Evolutionary conservation across 352 stramenopile species (phyloP).

Genomic region (Stramenopiles sp.): DNA sequence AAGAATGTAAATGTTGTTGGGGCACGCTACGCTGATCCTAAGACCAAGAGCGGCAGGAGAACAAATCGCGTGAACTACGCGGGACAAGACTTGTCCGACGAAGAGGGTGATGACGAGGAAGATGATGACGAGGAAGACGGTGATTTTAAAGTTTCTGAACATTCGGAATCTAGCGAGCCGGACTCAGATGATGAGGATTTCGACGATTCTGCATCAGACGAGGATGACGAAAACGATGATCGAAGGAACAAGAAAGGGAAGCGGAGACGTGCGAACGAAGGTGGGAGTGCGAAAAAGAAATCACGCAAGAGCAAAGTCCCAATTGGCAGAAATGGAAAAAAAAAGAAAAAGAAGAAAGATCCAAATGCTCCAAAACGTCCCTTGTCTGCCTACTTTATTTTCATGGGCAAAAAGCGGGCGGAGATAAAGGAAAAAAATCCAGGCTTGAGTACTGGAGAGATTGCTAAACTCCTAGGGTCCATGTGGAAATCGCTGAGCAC

Average conservation of each 20-base stretch:
- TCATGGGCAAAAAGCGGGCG: slow-evolving; percentile 32
- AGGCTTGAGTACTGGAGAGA: slow-evolving; percentile 75
- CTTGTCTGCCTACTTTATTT: slow-evolving; percentile 81
- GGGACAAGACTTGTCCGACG: slow-evolving; percentile 35
- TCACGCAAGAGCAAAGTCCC: background rate
- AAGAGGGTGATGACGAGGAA: slow-evolving; percentile 48
- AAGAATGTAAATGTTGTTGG: slow-evolving; percentile 56
- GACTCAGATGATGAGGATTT: slow-evolving; percentile 48
- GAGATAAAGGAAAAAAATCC: slow-evolving; percentile 58
- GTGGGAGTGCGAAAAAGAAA: background rate
- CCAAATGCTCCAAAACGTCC: slow-evolving; percentile 75
- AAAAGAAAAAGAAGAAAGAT: slow-evolving; percentile 71
- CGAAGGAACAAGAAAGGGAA: slow-evolving; percentile 41
- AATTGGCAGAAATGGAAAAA: slow-evolving; percentile 18
- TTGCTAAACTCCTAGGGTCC: slow-evolving; percentile 50
- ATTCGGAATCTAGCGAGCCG: background rate
- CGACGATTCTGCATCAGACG: slow-evolving; percentile 33
- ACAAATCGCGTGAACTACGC: slow-evolving; percentile 31
- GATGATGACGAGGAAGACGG: slow-evolving; percentile 68
- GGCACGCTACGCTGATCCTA: slow-evolving; percentile 27
- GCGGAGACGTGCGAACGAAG: background rate
- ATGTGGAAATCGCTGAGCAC: slow-evolving; percentile 63
- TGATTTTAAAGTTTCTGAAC: slow-evolving; percentile 21
- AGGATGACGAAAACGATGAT: slow-evolving; percentile 58
- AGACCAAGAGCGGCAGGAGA: slow-evolving; percentile 35